Base-by-base conservation (phyloP, 192 early-diverging fungal species). In the Podila horticola region DNA sequence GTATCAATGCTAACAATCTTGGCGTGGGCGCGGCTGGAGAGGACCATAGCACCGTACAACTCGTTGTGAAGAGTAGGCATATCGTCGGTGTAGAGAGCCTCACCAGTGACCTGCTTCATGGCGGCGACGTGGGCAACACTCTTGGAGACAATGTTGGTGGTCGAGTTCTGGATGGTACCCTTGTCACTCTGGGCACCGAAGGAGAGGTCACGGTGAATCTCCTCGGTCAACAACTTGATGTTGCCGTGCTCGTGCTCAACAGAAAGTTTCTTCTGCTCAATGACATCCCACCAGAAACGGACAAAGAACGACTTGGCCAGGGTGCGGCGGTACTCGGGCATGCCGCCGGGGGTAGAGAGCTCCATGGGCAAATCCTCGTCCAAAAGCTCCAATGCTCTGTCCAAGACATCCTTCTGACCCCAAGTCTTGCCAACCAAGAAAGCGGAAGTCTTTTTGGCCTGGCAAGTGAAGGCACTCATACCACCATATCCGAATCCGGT, bases 81-180 rank as follows among this genome's bases (percentile, higher is more conserved):
- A 70, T 97, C 95, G 83, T 97, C 94, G 5, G 91, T 72, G 74
- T 95, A 97, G 31, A 89, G 74, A 13, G 95, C 95, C 75, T 94
- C 93, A 38, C 95, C 94, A 22, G 94, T 96, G 29, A 89, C 88
- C 69, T 97, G 95, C 84, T 94, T 95, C 71, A 94, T 82, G 12
- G 93, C 94, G 38, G 93, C 87, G 50, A 91, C 60, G 72, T 96
- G 95, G 20, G 91, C 82, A n/a, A 93, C 83, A 31, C 79, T 74
- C 77, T 67, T 71, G 50, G 77, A 81, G 15, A 81, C 77, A 67
- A 81, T 60, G 31, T 36, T 36, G 17, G 77, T 73, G 28, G 71
- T 73, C 11, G 77, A 81, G 67, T 65, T 69, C 57, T 81, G 77
- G 28, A 60, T 74, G 74, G 68, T 88, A 84, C 86, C 84, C 86